Percentiles rank a stretch among this genome's conserved stretches.
Evolutionary conservation across 495 filamentous ascomycete species (phyloP).

Genomic region (Penicillium argentinense): DNA sequence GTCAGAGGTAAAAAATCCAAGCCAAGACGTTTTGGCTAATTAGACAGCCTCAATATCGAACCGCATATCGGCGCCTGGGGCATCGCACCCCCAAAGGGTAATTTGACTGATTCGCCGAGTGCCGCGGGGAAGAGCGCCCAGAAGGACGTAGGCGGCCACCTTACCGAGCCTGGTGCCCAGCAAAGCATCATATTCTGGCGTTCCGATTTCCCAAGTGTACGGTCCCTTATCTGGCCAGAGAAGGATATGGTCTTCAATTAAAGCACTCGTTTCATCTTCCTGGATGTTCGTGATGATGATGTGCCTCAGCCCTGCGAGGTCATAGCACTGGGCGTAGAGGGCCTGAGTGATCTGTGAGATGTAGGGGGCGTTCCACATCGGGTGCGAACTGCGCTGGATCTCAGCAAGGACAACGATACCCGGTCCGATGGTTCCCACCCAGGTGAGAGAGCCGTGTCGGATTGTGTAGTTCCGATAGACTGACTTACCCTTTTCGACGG

Average conservation of each 20-base stretch:
- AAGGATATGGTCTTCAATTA: not conserved
- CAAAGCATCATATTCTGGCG: slow-evolving; percentile 2
- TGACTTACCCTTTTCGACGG: not conserved
- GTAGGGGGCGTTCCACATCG: not conserved
- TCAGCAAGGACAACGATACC: not conserved
- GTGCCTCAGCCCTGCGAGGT: not conserved
- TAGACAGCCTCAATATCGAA: slow-evolving; percentile 4
- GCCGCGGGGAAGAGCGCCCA: slow-evolving; percentile 4
- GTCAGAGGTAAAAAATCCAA: too few relatives aligned
- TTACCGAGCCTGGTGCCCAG: slow-evolving; percentile 6
- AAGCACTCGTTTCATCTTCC: not conserved
- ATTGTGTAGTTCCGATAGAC: not conserved
- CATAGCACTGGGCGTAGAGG: not conserved
- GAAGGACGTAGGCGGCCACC: not conserved
- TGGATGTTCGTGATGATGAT: not conserved
- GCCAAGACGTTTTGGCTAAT: too few relatives aligned
- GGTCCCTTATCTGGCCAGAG: not conserved
- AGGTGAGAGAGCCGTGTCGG: not conserved
- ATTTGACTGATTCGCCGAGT: slow-evolving; percentile 4
- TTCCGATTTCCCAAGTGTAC: not conserved
- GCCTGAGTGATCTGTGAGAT: not conserved
- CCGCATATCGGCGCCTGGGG: not conserved
- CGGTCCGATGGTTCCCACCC: not conserved
- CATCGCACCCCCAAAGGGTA: not conserved
- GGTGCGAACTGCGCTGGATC: not conserved